Evolutionary conservation across 2,329 filamentous ascomycete genomes (phyloP), one percentile per base, ranked within the genome.

Genomic region (Thermomyces lanuginosus): DNA sequence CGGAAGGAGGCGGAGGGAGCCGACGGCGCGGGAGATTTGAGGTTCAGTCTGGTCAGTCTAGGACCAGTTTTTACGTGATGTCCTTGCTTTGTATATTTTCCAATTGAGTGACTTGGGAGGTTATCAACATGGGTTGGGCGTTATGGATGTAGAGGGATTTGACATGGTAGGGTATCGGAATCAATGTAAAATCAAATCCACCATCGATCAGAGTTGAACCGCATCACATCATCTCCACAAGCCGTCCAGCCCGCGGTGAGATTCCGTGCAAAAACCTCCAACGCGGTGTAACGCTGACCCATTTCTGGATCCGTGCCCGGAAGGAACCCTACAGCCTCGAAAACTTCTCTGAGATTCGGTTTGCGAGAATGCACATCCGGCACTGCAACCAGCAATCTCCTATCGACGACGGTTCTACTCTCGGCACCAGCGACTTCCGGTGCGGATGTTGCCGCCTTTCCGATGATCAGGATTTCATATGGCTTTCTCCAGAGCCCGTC

Each of bases 351-450:
- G 35, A 76, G 33, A 39, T 64, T 70, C 10, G 71, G 71, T 42
- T 76, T 76, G n/a, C 69, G 53, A 3, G 70, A 75, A 45, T 76
- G 71, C 8, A 73, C 30, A 45, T 75, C 71, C 6, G 70, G 67
- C 6, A 73, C 69, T 5, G 58, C 67, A 16, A 63, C 57, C 30
- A 75, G 58, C 6, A 72, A 55, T 39, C 64, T 57, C 34, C 58
- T 57, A 21, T 14, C 29, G 26, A 27, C 34, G 32, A 22, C 14
- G n/a, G n/a, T n/a, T n/a, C n/a, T n/a, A n/a, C n/a, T n/a, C n/a
- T n/a, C n/a, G n/a, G n/a, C n/a, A n/a, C n/a, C n/a, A n/a, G n/a
- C n/a, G n/a, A n/a, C n/a, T 14, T 34, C 38, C 2, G 24, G 10
- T 22, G 17, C 26, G 5, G 41, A 8, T 31, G 39, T 3, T n/a